A percentile compares a stretch with the other conserved stretches of the same genome.
These are phyloP conservation scores for Thelephora terrestris DNA, from an alignment of 1,284 basidiomycete genomes.

Conservation along the genomic window DNA sequence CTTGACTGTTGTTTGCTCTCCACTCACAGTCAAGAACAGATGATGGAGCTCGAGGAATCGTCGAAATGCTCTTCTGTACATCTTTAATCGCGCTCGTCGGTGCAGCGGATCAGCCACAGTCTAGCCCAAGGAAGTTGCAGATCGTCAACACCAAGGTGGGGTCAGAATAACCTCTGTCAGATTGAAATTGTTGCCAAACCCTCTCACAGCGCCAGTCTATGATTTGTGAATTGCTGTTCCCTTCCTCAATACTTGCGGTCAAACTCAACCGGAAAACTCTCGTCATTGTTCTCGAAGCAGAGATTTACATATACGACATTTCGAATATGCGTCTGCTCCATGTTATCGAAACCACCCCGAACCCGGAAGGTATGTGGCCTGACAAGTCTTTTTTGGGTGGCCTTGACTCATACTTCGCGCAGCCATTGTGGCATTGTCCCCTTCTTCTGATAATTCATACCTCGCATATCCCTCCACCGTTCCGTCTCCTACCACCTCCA, in stretches of 20 bases:
- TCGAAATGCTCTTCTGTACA: conserved; percentile 99
- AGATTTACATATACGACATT: conserved; percentile 99
- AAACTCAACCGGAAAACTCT: conserved; percentile 96
- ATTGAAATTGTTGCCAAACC: background rate
- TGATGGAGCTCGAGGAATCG: conserved; percentile 89
- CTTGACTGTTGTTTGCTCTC: background rate
- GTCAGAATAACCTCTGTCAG: background rate
- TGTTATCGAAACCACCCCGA: conserved; percentile 94
- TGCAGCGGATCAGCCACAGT: conserved; percentile 81
- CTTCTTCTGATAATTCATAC: conserved; percentile 92
- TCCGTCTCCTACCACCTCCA: conserved; percentile 61
- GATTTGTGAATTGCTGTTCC: conserved; percentile 98
- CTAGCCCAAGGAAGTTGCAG: conserved; percentile 86
- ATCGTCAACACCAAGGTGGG: conserved; percentile 95
- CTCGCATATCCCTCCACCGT: conserved; percentile 94
- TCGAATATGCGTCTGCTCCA: conserved; percentile 97
- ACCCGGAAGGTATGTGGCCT: conserved; percentile 72
- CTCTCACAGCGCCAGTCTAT: conserved; percentile 80
- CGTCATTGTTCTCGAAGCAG: conserved; percentile 89
- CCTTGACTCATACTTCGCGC: background rate
- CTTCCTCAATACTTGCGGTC: conserved; percentile 90
- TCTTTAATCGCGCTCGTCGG: conserved; percentile 95
- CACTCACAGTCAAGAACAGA: conserved; percentile 31
- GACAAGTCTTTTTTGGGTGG: background rate
- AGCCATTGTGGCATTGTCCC: conserved; percentile 93